Evolutionary conservation across 768 basidiomycete genomes (phyloP), one percentile per base, ranked within the genome.

Genomic region (Boletus barrowsii): DNA sequence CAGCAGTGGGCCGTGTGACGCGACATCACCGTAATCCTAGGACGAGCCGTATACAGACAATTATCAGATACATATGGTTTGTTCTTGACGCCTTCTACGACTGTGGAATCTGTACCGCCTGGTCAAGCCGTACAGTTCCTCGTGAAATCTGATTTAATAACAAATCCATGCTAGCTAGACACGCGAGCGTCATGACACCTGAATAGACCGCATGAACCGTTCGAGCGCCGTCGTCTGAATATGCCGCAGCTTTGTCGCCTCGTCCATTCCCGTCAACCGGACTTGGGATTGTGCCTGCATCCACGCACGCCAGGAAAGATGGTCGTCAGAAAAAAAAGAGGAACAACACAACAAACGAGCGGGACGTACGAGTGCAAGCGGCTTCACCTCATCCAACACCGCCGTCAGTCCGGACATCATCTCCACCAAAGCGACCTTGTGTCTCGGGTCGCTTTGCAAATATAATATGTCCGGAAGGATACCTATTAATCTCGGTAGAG

Each of bases 391-490:
- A 64, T 88, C 85, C 35, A 87, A 76, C 37, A 80, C 73, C 18
- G 71, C 69, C 39, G 87, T 77, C 54, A 93, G 64, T n/a, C 78
- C 76, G 3, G 80, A 74, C 44, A 84, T 79, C 87, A 93, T 92
- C 61, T 84, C 83, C 26, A 86, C 79, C 43, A 89, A 63, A 5
- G 89, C 88, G 10, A 86, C 86, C 51, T 73, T 79, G 68, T 90
- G 87, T 49, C 86, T 76, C n/a, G 77, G 69, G 59, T 91, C 83
- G 39, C 72, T 69, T 24, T 75, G 73, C 47, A 86, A 76, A 51
- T 73, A 76, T 29, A 91, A 72, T 5, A 90, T 75, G 56, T 88
- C 85, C 1, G 91, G 89, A 2, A 93, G 72, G 29, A 84, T 70
- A 4, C 76, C 77, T 51, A 93, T 83, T 30, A 91, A 73, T 61